Conservation (phyloP, 2,329 filamentous ascomycete species). For the Berkeleyomyces rouxiae region DNA sequence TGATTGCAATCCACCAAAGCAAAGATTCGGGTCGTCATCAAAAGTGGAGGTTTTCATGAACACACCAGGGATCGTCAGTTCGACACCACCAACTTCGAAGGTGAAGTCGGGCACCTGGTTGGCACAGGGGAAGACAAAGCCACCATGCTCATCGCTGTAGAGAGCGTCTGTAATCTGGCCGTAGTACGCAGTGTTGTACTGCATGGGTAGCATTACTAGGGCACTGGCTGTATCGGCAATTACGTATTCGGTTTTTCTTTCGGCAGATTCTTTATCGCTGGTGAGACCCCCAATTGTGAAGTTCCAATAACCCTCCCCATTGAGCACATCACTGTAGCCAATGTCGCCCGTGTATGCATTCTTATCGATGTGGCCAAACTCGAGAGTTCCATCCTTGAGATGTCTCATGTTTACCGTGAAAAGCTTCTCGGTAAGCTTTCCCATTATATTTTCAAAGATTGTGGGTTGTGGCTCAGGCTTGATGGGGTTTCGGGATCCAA, state of each 20-base stretch:
- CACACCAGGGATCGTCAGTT: constrained; percentile 37
- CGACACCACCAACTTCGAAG: constrained; percentile 41
- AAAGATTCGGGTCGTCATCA: constrained; percentile 33
- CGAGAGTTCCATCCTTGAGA: constrained; percentile 46
- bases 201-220: constrained; percentile 40
- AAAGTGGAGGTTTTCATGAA: constrained; percentile 34
- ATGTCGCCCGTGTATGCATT: constrained; percentile 43
- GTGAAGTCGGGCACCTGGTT: constrained; percentile 27
- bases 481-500: constrained; percentile 27
- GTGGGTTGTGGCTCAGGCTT: constrained; percentile 26
- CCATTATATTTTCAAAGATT: constrained; percentile 23
- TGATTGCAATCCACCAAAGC: constrained; percentile 50
- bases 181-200: constrained; percentile 34
- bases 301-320: constrained; percentile 35
- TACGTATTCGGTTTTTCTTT: neutral
- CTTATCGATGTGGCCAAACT: constrained; percentile 55
- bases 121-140: constrained; percentile 32
- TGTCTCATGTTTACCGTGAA: constrained; percentile 55
- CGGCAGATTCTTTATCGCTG: constrained; percentile 22
- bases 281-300: constrained; percentile 29
- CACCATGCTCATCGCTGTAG: constrained; percentile 25
- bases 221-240: constrained; percentile 46
- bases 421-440: constrained; percentile 1
- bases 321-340: constrained; percentile 42
- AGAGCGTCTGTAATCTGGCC: constrained; percentile 27